Conservation (phyloP, 1,139 yeast genomes). For the Williopsis jadinii region DNA sequence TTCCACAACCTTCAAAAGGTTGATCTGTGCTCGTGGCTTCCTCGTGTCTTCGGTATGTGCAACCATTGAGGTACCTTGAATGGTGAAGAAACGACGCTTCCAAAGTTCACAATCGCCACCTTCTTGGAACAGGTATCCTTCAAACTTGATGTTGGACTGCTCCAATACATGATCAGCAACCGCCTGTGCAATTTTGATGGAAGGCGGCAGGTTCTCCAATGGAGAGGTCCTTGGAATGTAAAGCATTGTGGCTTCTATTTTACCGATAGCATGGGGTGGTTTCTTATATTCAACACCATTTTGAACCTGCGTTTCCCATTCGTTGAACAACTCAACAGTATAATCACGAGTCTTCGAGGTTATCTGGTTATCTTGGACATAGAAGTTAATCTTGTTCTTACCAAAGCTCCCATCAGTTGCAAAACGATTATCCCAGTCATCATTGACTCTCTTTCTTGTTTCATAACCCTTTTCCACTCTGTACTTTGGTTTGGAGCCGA, state of each 20-base stretch:
- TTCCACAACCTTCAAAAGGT: constrained; percentile 53
- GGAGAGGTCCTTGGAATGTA: constrained; percentile 55
- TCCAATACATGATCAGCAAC: constrained; percentile 41
- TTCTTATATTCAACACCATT: constrained; percentile 29
- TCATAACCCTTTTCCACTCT: constrained; percentile 42
- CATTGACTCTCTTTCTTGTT: constrained; percentile 40
- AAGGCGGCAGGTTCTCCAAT: constrained; percentile 56
- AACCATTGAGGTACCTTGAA: constrained; percentile 51
- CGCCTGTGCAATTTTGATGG: constrained; percentile 52
- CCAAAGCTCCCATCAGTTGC: constrained; percentile 91
- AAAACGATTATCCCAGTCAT: constrained; percentile 49
- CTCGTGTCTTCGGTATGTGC: constrained; percentile 60
- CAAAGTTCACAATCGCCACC: constrained; percentile 68
- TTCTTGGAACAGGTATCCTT: constrained; percentile 68
- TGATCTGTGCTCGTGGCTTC: constrained; percentile 61
- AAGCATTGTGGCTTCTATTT: constrained; percentile 65
- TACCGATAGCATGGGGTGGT: constrained; percentile 59
- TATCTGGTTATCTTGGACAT: constrained; percentile 45
- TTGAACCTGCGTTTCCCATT: constrained; percentile 55
- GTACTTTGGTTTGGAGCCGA: constrained; percentile 35
- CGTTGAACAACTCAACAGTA: constrained; percentile 63
- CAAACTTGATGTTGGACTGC: constrained; percentile 33
- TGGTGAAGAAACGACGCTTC: constrained; percentile 56
- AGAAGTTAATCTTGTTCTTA: constrained; percentile 59
- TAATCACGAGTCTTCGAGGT: constrained; percentile 47